Percentiles rank a stretch among this genome's conserved stretches.
phyloP scores from a whole-genome alignment of 495 filamentous ascomycete genomes.

The Evansstolkia leycettana region DNA sequence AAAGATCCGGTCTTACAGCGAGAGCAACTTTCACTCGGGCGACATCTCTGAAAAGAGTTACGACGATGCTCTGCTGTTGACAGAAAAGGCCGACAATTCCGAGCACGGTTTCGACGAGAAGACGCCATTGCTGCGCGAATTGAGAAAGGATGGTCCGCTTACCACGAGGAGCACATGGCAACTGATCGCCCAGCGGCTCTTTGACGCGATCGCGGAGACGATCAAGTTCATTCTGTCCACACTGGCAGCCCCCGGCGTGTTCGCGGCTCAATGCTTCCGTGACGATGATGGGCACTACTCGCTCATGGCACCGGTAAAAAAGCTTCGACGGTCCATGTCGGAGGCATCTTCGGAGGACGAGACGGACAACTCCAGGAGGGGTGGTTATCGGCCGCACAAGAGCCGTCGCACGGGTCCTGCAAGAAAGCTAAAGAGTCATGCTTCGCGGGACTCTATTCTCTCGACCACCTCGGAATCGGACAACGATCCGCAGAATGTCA shows the following conservation, averaged over 20 bases:
- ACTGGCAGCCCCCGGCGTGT: constrained; percentile 64
- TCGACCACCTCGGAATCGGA: constrained; percentile 40
- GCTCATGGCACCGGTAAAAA: constrained; percentile 47
- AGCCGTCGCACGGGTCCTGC: constrained; percentile 23
- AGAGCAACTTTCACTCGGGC: constrained; percentile 22
- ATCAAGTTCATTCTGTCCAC: constrained; percentile 68
- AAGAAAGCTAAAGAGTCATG: constrained; percentile 23
- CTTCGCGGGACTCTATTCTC: constrained; percentile 25
- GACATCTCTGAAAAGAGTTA: constrained; percentile 21
- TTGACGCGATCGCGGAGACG: constrained; percentile 49
- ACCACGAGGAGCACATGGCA: constrained; percentile 41
- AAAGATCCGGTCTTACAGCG: constrained; percentile 37
- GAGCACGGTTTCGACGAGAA: constrained; percentile 44
- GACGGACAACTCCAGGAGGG: constrained; percentile 17
- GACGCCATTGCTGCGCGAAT: constrained; percentile 44
- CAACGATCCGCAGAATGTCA: constrained; percentile 18
- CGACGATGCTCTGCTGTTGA: constrained; percentile 14
- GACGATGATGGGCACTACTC: constrained; percentile 73
- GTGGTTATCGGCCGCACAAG: constrained; percentile 12
- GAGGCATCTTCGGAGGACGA: constrained; percentile 9
- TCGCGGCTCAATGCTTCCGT: constrained; percentile 68
- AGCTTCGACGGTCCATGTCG: constrained; percentile 36
- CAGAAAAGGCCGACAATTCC: constrained; percentile 18
- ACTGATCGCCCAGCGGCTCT: constrained; percentile 29
- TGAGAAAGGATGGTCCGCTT: constrained; percentile 36